A percentile compares a stretch with the other conserved stretches of the same genome.
Conservation (phyloP, 2,329 filamentous ascomycete genomes). For the Shiraia sp. region DNA sequence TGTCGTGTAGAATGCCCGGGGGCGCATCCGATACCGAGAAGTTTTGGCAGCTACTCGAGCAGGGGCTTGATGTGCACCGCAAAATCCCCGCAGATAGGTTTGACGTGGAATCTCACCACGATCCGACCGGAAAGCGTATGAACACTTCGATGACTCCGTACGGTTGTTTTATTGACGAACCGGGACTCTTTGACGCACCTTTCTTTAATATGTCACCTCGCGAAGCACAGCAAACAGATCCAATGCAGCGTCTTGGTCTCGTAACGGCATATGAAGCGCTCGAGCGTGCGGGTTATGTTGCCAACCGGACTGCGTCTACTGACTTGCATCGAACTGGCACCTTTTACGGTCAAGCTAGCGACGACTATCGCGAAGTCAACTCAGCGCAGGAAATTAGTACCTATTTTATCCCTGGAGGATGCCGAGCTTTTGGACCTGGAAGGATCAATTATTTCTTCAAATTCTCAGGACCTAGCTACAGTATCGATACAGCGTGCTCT, state of each 20-base stretch:
- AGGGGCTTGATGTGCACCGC: constrained; percentile 35
- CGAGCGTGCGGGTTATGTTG: constrained; percentile 24
- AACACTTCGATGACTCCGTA: constrained; percentile 21
- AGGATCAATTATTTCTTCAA: constrained; percentile 42
- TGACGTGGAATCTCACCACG: constrained; percentile 25
- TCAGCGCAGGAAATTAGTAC: constrained; percentile 8
- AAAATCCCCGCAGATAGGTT: constrained; percentile 27
- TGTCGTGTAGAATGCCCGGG: constrained; percentile 42
- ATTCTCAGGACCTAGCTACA: constrained; percentile 48
- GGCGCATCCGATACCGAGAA: constrained; percentile 27
- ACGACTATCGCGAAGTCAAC: constrained; percentile 29
- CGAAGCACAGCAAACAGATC: constrained; percentile 30
- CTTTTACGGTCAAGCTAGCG: constrained; percentile 34
- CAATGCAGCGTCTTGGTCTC: constrained; percentile 25
- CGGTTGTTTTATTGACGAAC: constrained; percentile 33
- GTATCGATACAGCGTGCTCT: constrained; percentile 41
- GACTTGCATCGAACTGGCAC: constrained; percentile 32
- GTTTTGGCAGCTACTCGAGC: constrained; percentile 40
- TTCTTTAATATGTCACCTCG: constrained; percentile 38
- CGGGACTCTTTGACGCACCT: constrained; percentile 29
- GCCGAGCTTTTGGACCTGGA: constrained; percentile 52
- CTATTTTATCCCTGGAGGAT: constrained; percentile 53
- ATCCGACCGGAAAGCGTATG: constrained; percentile 18
- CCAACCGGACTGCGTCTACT: constrained; percentile 35
- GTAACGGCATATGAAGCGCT: constrained; percentile 29